phyloP scores from a whole-genome alignment of 805 yeast genomes.

The Sugiyamaella boreocaroliniensis region DNA sequence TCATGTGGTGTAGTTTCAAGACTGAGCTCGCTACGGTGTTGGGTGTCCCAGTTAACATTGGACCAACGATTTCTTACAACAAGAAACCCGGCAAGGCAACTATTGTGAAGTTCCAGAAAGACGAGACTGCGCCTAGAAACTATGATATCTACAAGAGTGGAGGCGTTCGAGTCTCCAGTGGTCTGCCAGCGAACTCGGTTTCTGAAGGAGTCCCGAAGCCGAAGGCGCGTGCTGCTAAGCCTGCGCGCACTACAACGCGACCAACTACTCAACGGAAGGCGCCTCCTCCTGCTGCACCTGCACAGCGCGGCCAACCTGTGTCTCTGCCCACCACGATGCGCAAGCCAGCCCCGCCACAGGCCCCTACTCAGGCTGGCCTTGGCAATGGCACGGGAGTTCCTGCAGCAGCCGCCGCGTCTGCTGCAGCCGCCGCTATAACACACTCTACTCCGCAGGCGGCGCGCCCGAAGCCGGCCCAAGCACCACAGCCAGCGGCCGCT shows the following conservation, averaged over 20 bases:
- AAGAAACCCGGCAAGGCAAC: conserved; percentile 84
- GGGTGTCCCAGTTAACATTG: conserved; percentile 57
- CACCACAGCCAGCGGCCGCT: conserved; percentile 25
- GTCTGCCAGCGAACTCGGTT: conserved; percentile 65
- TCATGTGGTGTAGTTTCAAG: conserved; percentile 75
- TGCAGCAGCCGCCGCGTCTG: neutral
- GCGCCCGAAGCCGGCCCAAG: conserved; percentile 1
- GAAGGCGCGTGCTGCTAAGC: conserved; percentile 18
- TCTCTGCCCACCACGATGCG: conserved; percentile 1
- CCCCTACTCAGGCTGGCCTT: conserved; percentile 2
- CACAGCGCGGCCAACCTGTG: conserved; percentile 1
- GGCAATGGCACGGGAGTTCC: conserved; percentile 1
- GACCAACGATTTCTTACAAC: conserved; percentile 68
- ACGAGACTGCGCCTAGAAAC: conserved; percentile 54
- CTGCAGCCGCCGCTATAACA: neutral
- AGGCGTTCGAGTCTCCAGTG: conserved; percentile 71
- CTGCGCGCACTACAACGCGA: conserved; percentile 2
- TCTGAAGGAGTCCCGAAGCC: conserved; percentile 67
- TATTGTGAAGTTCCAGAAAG: conserved; percentile 59
- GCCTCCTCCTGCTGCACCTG: conserved; percentile 19
- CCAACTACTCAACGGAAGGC: conserved; percentile 6
- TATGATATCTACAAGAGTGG: conserved; percentile 84
- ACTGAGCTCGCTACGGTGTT: conserved; percentile 80
- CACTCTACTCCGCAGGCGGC: conserved; percentile 3
- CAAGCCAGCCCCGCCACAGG: neutral